phyloP scores from a whole-genome alignment of 768 basidiomycete genomes.

The Leucogyrophana mollusca region DNA sequence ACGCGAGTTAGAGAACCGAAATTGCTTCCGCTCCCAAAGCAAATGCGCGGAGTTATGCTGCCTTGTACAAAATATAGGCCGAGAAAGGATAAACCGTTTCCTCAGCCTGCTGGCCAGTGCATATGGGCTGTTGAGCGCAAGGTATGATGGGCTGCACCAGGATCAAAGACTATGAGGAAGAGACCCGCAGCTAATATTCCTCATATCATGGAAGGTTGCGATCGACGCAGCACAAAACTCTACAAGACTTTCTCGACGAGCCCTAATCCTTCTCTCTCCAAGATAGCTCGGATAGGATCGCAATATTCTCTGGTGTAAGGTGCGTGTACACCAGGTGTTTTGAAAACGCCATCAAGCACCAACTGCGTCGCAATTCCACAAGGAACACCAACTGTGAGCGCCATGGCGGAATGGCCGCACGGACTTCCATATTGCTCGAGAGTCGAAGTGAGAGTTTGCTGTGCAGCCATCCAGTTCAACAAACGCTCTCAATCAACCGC shows the following conservation, averaged over 20 bases:
- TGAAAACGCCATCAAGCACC: conserved; percentile 83
- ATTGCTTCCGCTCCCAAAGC: no score
- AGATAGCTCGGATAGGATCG: conserved; percentile 61
- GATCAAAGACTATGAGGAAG: no score
- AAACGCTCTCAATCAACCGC: neutral
- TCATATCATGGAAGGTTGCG: no score
- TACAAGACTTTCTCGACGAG: conserved; percentile 68
- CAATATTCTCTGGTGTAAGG: conserved; percentile 89
- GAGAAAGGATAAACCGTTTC: no score
- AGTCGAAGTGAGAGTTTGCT: conserved; percentile 89
- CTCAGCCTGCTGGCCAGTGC: no score
- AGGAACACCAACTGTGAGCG: conserved; percentile 85
- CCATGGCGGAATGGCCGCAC: conserved; percentile 86
- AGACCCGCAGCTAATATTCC: no score
- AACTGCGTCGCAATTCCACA: conserved; percentile 93
- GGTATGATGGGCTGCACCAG: no score
- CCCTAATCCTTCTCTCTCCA: conserved; percentile 77
- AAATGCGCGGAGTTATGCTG: no score
- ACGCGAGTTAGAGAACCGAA: no score
- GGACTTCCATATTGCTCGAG: conserved; percentile 86
- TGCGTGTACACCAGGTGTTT: conserved; percentile 73
- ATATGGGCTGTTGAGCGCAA: no score
- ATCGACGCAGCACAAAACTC: no score
- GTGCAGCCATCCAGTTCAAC: neutral
- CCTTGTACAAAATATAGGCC: no score